These are phyloP conservation scores for Simplicillium aogashimaense DNA, from an alignment of 2,329 filamentous ascomycete species.

Conservation along the genomic window DNA sequence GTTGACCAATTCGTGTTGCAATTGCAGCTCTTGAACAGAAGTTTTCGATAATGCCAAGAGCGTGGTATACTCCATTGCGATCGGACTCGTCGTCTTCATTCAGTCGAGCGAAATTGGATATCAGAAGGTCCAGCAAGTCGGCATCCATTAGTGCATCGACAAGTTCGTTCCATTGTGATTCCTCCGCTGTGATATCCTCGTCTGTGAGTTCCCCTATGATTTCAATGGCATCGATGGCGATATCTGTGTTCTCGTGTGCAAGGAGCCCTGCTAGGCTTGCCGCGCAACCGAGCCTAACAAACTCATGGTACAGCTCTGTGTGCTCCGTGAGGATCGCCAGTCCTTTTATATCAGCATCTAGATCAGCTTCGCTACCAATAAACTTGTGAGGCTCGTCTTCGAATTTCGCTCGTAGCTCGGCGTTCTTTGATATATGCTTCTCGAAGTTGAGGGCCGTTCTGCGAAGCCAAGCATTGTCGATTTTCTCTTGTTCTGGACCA, in stretches of 20 bases:
- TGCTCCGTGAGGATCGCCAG: slow-evolving; percentile 84
- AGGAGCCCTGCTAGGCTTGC: slow-evolving; percentile 69
- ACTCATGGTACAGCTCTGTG: slow-evolving; percentile 70
- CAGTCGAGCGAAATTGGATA: slow-evolving; percentile 69
- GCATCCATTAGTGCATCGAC: slow-evolving; percentile 58
- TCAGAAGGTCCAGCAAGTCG: slow-evolving; percentile 63
- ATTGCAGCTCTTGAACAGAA: slow-evolving; percentile 61
- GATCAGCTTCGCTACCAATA: slow-evolving; percentile 75
- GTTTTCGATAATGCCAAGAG: slow-evolving; percentile 75
- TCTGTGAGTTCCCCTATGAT: slow-evolving; percentile 87
- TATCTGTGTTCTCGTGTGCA: slow-evolving; percentile 93
- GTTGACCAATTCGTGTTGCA: slow-evolving; percentile 61
- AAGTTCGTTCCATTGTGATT: slow-evolving; percentile 70
- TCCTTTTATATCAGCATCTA: slow-evolving; percentile 80
- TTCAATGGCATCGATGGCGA: slow-evolving; percentile 84
- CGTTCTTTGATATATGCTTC: slow-evolving; percentile 82
- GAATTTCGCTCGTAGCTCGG: slow-evolving; percentile 77
- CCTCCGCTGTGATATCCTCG: slow-evolving; percentile 76
- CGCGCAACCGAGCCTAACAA: slow-evolving; percentile 64
- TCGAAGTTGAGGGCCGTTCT: slow-evolving; percentile 77
- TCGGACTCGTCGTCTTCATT: slow-evolving; percentile 67
- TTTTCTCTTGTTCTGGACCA: slow-evolving; percentile 52
- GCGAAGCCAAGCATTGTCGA: slow-evolving; percentile 76
- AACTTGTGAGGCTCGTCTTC: slow-evolving; percentile 74
- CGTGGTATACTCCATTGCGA: slow-evolving; percentile 77